Percentiles rank a stretch among this genome's conserved stretches.
Conservation (phyloP, 2,329 filamentous ascomycete genomes). For the Colletotrichum sp. region DNA sequence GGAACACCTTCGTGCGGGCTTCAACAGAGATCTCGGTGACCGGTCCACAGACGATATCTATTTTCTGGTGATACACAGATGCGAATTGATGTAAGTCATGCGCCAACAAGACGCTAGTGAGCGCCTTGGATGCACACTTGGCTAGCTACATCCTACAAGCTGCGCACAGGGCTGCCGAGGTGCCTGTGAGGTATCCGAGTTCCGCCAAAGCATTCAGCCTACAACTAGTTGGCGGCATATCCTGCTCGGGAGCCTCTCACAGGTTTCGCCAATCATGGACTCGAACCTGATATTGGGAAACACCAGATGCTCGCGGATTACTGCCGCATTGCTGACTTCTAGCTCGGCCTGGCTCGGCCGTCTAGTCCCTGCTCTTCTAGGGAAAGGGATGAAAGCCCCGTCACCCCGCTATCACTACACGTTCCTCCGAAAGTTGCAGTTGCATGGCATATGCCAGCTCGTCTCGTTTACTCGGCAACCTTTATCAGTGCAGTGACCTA, state of each 20-base stretch:
- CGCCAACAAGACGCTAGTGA: not conserved
- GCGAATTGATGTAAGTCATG: not conserved
- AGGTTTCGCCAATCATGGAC: not conserved
- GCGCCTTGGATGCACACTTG: constrained; percentile 5
- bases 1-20: not conserved
- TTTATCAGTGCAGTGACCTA: not conserved
- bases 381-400: not conserved
- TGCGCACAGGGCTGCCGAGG: not conserved
- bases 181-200: not conserved
- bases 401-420: not conserved
- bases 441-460: not conserved
- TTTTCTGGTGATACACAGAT: not conserved
- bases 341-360: not conserved
- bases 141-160: not conserved
- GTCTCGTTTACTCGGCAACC: not conserved
- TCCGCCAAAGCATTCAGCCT: not conserved
- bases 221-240: not conserved
- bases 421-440: not conserved
- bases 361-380: not conserved
- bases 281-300: not conserved
- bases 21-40: not conserved
- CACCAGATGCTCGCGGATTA: not conserved
- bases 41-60: not conserved
- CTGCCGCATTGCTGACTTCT: not conserved
- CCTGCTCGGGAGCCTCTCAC: not conserved